Evolutionary conservation across 2,329 filamentous ascomycete genomes (phyloP), one percentile per base, ranked within the genome.

Genomic region (Xylariomycetidae sp.): DNA sequence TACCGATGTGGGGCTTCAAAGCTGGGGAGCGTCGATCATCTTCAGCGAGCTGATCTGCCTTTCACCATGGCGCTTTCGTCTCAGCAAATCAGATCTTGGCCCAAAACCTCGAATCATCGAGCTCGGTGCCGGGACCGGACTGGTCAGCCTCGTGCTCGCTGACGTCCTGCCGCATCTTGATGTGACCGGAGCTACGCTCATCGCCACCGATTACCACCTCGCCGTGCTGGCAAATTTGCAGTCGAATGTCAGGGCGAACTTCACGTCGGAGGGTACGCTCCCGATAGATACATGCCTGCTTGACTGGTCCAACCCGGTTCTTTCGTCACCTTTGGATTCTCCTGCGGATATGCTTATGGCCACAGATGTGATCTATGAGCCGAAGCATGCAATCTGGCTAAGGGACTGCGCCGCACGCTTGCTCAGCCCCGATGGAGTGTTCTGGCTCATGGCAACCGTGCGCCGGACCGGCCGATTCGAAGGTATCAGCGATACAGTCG

Each of bases 151-250:
- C 14, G 66, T 66, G 1, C 57, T 79, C 3, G 69, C 61, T 4
- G 64, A 63, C 27, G 49, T 74, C 10, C 56, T 77, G 0, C 66
- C 68, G 1, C 45, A 44, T 31, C 28, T 69, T 6, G 58, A 51
- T 3, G 33, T 64, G 2, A 11, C 38, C 2, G 42, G 47, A 10
- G 42, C 62, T 0, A 54, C 49, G 0, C 55, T 77, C 15, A 58
- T 74, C 22, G 72, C 73, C 1, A 78, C 74, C 0, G 74, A 79
- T 39, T 77, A 76, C 42, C 74, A 78, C 36, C 63, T 68, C 0
- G 61, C 68, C 0, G 74, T 77, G 0, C 63, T 78, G 1, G 57
- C 58, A 2, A 78, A 78, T 27, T 52, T 77, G 10, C 52, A 54
- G 8, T 52, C 54, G 14, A 78, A 79, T 44, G 63, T 76, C 23